A percentile compares a stretch with the other conserved stretches of the same genome.
Evolutionary conservation across 1,139 yeast species (phyloP).

Genomic region (Blastobotrys aristatus): DNA sequence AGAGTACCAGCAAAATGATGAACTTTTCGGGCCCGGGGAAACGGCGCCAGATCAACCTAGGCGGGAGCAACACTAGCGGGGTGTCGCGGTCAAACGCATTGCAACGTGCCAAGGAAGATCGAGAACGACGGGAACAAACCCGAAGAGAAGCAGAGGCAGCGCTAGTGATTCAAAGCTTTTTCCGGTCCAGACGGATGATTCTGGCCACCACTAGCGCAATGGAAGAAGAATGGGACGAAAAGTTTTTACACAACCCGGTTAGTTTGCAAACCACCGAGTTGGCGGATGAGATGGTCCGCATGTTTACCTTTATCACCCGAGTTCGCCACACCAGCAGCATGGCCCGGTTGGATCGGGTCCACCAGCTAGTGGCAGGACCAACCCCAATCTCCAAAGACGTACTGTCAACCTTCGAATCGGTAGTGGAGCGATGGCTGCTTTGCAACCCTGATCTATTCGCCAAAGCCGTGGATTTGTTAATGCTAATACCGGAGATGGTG

Average conservation of each 20-base stretch:
- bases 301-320: conserved; percentile 3
- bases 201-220: conserved; percentile 13
- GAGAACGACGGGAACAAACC: conserved; percentile 58
- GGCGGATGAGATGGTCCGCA: conserved; percentile 3
- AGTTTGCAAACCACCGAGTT: conserved; percentile 1
- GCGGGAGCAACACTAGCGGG: conserved; percentile 41
- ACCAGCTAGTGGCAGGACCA: background rate
- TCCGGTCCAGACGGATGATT: conserved; percentile 20
- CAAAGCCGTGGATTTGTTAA: background rate
- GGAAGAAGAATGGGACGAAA: conserved; percentile 20
- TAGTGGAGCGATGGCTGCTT: conserved; percentile 3
- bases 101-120: conserved; percentile 57
- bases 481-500: background rate
- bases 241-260: too few relatives aligned
- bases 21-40: conserved; percentile 37
- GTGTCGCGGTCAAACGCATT: conserved; percentile 42
- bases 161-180: conserved; percentile 42
- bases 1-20: too few relatives aligned
- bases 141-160: conserved; percentile 50
- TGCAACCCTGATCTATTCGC: background rate
- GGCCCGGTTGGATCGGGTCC: background rate
- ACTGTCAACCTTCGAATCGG: background rate
- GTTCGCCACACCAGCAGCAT: background rate
- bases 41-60: conserved; percentile 65
- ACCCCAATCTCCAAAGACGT: background rate